Evolutionary conservation across 164 flowering plant species (phyloP), one percentile per base, ranked within the genome.

Genomic region (Vitis cinerea): DNA sequence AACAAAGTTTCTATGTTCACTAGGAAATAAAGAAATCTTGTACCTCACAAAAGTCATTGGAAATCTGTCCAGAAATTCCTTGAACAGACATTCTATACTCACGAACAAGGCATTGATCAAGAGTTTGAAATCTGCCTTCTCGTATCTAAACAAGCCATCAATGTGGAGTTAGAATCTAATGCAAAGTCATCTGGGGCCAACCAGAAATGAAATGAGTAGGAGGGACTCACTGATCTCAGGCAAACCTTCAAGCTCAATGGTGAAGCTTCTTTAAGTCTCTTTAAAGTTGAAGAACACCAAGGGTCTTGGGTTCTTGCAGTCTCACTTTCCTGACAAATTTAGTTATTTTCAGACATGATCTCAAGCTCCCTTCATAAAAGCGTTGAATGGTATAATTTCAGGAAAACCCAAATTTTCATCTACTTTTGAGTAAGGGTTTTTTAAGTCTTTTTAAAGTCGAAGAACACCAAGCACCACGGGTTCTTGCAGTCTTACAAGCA

Each of bases 191-290:
- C 44, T 4, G 44, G 44, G 6, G 7, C 7, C 44, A 3, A 37
- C 44, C 2, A 6, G 44, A 37, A 37, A 6, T 6, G 44, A 37
- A 37, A 37, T 37, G 59, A 13, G 30, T 11, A 4, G 3, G 2
- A 17, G 53, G 52, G 49, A 78, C 87, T 74, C 60, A 84, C 85
- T n/a, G 87, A 84, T 80, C 77, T 78, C 74, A 84, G 68, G 10
- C 85, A 72, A 74, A 84, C 87, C 76, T 84, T 84, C 78, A 84
- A 73, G 81, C 83, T 78, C 76, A 84, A 69, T 17, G 87, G 87
- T 23, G 85, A 78, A 27, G 80, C 73, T 75, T 77, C 83, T 80
- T 79, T 82, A 52, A 84, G 79, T 29, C 68, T 74, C 44, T 63
- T 67, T 15, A 80, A 63, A 23, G 83, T 74, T 16, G 81, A 68